Evolutionary conservation across 2,329 filamentous ascomycete genomes (phyloP).

Genomic region (Cladophialophora chaetospira): DNA sequence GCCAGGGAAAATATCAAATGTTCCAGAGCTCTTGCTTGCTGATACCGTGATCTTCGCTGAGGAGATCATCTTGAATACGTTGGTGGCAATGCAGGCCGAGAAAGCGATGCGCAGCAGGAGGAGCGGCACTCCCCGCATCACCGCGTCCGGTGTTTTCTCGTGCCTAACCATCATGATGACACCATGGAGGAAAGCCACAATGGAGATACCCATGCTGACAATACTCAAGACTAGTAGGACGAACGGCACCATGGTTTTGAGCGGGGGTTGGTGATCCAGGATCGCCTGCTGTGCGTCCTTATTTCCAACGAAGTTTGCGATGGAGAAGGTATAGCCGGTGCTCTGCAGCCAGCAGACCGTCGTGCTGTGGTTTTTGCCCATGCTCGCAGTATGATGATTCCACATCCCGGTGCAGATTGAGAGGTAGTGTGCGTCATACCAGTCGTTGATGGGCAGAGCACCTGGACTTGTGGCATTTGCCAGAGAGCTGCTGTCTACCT

Average conservation of each 20-base stretch:
- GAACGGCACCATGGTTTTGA: constrained; percentile 3
- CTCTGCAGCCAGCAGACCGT: constrained; percentile 1
- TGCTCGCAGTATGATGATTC: not conserved
- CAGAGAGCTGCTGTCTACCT: constrained; percentile 6
- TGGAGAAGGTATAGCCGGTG: constrained; percentile 14
- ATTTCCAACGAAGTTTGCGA: not conserved
- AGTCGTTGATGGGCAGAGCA: not conserved
- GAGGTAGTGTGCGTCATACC: constrained; percentile 10
- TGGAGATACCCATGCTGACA: not conserved
- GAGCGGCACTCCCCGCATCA: not conserved
- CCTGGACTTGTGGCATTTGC: not conserved
- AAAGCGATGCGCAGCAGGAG: constrained; percentile 6
- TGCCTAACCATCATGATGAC: not conserved
- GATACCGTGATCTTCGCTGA: constrained; percentile 9
- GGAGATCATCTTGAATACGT: constrained; percentile 4
- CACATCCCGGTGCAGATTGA: constrained; percentile 15
- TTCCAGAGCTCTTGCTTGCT: not conserved
- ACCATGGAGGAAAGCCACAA: not conserved
- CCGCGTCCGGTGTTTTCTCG: not conserved
- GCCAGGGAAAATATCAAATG: not conserved
- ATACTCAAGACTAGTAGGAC: constrained; percentile 3
- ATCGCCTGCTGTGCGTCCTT: not conserved
- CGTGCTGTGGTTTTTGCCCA: constrained; percentile 8
- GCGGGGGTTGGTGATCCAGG: not conserved
- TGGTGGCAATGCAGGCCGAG: constrained; percentile 2